These are phyloP conservation scores for Alternaria arborescens DNA, from an alignment of 2,329 filamentous ascomycete genomes.

Conservation along the genomic window DNA sequence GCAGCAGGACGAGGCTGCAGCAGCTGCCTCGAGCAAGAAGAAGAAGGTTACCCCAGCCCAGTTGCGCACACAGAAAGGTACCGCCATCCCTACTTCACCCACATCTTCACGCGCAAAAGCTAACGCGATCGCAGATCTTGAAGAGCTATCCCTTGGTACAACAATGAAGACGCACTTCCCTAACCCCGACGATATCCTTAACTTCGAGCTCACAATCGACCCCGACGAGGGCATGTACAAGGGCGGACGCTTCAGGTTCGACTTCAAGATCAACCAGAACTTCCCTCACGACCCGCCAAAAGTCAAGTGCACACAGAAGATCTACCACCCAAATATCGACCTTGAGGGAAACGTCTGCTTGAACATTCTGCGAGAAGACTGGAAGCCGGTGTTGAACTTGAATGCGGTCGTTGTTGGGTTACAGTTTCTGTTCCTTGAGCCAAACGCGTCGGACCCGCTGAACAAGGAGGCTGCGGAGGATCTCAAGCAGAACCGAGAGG, in stretches of 20 bases:
- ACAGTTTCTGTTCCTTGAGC: slow-evolving; percentile 97
- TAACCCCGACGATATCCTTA: slow-evolving; percentile 84
- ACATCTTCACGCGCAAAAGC: background rate
- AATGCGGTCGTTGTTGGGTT: slow-evolving; percentile 96
- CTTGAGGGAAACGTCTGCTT: slow-evolving; percentile 97
- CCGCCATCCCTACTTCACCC: background rate
- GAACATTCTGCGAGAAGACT: slow-evolving; percentile 97
- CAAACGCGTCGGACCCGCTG: slow-evolving; percentile 94
- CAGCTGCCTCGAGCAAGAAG: slow-evolving; percentile 82
- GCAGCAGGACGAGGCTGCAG: slow-evolving; percentile 92
- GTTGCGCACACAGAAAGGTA: slow-evolving; percentile 94
- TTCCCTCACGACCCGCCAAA: slow-evolving; percentile 98
- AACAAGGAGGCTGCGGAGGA: slow-evolving; percentile 99
- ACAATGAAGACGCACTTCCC: slow-evolving; percentile 86
- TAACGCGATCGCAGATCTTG: slow-evolving; percentile 68
- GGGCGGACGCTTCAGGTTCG: slow-evolving; percentile 85
- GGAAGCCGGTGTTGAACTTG: slow-evolving; percentile 97
- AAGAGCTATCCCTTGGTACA: slow-evolving; percentile 77
- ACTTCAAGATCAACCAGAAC: slow-evolving; percentile 90
- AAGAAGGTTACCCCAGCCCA: slow-evolving; percentile 99
- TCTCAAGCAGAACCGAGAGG: slow-evolving; percentile 82
- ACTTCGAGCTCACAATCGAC: slow-evolving; percentile 82
- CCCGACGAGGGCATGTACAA: slow-evolving; percentile 92
- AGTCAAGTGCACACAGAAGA: slow-evolving; percentile 96
- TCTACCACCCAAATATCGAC: slow-evolving; percentile 99